Percentiles rank a stretch among this genome's conserved stretches.
phyloP scores from a whole-genome alignment of 2,329 filamentous ascomycete species.

The Diplocarpon rosae region DNA sequence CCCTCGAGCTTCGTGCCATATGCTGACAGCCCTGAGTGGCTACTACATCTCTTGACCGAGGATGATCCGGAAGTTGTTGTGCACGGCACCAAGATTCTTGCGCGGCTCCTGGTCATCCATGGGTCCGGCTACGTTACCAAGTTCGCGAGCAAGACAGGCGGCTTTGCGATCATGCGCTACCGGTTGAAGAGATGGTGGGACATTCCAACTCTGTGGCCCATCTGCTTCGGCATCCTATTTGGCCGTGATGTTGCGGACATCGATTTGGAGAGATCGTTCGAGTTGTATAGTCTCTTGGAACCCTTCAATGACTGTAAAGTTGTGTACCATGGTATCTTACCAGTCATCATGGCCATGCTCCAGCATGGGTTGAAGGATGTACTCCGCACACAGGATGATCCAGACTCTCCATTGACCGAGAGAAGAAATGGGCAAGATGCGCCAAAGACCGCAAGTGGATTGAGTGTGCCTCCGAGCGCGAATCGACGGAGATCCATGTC shows the following conservation, averaged over 20 bases:
- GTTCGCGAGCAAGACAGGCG: constrained; percentile 81
- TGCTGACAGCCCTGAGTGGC: constrained; percentile 52
- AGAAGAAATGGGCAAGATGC: constrained; percentile 16
- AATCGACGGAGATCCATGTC: constrained; percentile 48
- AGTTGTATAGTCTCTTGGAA: constrained; percentile 62
- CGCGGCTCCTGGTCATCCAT: constrained; percentile 72
- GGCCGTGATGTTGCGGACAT: constrained; percentile 68
- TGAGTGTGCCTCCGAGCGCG: constrained; percentile 20
- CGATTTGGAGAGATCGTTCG: constrained; percentile 62
- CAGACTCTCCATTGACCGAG: constrained; percentile 38
- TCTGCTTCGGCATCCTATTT: constrained; percentile 82
- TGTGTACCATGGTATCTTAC: constrained; percentile 64
- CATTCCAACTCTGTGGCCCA: constrained; percentile 71
- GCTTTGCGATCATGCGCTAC: constrained; percentile 76
- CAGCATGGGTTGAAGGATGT: constrained; percentile 70
- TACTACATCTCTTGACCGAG: constrained; percentile 82
- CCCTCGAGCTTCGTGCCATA: background rate
- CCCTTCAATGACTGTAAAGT: constrained; percentile 61
- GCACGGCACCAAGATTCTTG: constrained; percentile 71
- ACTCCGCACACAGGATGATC: constrained; percentile 48
- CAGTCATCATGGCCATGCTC: constrained; percentile 76
- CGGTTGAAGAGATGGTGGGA: constrained; percentile 84
- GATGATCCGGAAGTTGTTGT: constrained; percentile 74
- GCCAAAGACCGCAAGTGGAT: background rate
- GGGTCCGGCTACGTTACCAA: constrained; percentile 74